Base-by-base conservation (phyloP, 192 early-diverging fungal species). In the Rhizoclosmatium globosum region DNA sequence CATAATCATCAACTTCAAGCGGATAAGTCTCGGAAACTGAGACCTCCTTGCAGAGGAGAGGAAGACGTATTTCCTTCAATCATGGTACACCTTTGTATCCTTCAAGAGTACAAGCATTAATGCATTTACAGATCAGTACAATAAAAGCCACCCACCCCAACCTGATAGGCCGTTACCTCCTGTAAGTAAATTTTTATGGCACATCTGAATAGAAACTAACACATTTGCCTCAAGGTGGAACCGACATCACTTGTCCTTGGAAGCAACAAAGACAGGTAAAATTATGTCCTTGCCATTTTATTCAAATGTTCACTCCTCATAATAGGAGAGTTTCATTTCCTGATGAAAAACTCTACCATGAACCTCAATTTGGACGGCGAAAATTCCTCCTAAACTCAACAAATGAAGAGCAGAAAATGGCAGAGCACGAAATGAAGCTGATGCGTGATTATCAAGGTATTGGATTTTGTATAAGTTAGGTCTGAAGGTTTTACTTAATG, bases 61-160 rank as follows among this genome's bases (percentile, higher is more conserved):
- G 42, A 72, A 58, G 70, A 72, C 17, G 70, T 72, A 17, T 72
- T 47, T 72, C 70, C 17, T 72, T 72, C 15, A 47, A 69, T 46
- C 68, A 69, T 69, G 68, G 68, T 69, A 69, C 19, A 7, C 9
- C 17, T 47, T 58, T 59, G 9, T 64, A 11, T 17, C 21, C 11
- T 39, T 39, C 11, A 6, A 64, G 21, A 6, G 62, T 42, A 23
- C 23, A 41, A 64, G 21, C 21, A 0, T 17, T 39, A 41, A 23
- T 11, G 9, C 11, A 11, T 17, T 11, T 64, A 17, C 62, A 64
- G 62, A 64, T 21, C 23, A 41, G 21, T 64, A 64, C 62, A 64
- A 64, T 21, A 41, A 23, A 11, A 17, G 11, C 21, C 62, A 64
- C 21, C 23, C 62, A 6, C 13, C 21, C 11, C 21, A 6, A 21